Base-by-base conservation (phyloP, 257 asterid species). In the Rubia yunnanensis region DNA sequence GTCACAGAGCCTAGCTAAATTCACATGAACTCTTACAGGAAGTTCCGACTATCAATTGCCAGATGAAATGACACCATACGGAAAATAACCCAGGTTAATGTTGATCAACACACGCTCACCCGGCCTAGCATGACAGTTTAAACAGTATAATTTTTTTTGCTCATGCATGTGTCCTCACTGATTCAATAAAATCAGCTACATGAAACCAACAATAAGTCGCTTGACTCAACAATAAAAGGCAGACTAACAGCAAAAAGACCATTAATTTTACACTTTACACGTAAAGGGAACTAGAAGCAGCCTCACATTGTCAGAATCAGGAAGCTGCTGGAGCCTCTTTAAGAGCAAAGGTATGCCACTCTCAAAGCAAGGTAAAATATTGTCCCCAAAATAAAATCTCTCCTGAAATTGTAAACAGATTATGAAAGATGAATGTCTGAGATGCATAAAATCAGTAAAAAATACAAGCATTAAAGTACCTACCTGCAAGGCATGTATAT, bases 401-500 rank as follows among this genome's bases (percentile, higher is more conserved):
- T 94, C 99, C 99, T 92, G 87, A 67, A 56, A 35, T 28, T 44
- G 27, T 9, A 69, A 64, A 72, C 64, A 72, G 36, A 48, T 41
- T 61, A 41, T 32, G 22, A 74, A 61, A 70, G 39, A 38, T 23
- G 22, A 7, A 68, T 28, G 23, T 44, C 34, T 15, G 36, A 11
- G 55, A 56, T 20, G 27, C 27, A 31, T n/a, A 67, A 34, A 61
- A 59, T 65, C 53, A 15, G 38, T 35, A 41, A 9, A 34, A 36
- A 67, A 58, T 48, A 56, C 13, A 6, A 61, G 61, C 34, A 49
- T 65, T 54, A 54, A 15, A 34, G 9, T 46, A 71, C 63, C 66
- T 27, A 92, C 98, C 92, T 92, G 98, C 79, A 92, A 85, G 65
- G 99, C 99, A 84, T 94, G 99, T 76, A 94, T 94, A 80, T 94